Evolutionary conservation across 192 early-diverging fungal species (phyloP).

Genomic region (Coemansia sp.): DNA sequence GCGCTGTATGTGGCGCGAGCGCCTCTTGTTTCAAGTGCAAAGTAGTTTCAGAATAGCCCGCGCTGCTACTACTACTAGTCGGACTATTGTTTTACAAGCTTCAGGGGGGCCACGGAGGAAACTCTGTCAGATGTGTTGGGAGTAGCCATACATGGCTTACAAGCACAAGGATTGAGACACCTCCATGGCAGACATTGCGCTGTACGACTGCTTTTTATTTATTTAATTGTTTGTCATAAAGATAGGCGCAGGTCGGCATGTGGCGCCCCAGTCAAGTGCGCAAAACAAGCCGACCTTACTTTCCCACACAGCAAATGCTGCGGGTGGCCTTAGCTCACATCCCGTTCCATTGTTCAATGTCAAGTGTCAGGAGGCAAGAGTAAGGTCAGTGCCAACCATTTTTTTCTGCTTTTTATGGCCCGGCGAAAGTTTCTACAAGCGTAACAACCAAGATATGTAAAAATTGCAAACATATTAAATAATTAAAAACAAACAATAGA

Average conservation of each 20-base stretch:
- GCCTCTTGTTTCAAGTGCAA: background rate
- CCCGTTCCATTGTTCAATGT: background rate
- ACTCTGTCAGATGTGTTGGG: background rate
- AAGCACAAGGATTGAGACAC: background rate
- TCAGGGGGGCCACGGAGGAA: background rate
- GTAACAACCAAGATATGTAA: background rate
- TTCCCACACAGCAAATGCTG: background rate
- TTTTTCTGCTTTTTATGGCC: background rate
- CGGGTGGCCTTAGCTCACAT: background rate
- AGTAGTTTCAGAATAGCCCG: background rate
- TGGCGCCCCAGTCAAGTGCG: slow-evolving; percentile 1
- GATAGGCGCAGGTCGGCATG: slow-evolving; percentile 1
- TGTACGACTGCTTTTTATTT: background rate
- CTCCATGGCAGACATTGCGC: background rate
- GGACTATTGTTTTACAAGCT: background rate
- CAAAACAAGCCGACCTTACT: slow-evolving; percentile 6
- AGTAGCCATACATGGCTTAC: background rate
- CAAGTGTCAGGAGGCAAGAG: no score
- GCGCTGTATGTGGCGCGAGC: background rate
- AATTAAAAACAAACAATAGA: background rate
- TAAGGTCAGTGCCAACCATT: background rate
- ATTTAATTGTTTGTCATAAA: background rate
- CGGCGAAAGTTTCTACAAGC: background rate
- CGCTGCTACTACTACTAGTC: background rate
- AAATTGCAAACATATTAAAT: background rate